Conservation (phyloP, 2,329 filamentous ascomycete genomes). For the Aspergillus chevalieri region DNA sequence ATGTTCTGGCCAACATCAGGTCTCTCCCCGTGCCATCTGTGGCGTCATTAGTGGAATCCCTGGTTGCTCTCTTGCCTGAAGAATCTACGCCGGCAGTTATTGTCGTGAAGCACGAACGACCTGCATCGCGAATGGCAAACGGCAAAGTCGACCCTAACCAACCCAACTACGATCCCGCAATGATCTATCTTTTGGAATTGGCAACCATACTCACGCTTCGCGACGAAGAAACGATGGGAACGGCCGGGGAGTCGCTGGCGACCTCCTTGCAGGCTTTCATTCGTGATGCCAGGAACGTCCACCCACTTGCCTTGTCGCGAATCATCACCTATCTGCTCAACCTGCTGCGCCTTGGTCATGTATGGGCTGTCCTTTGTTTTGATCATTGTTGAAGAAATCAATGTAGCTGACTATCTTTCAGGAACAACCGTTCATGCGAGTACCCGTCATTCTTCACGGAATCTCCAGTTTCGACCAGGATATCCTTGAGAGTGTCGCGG, state of each 20-base stretch:
- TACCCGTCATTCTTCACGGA: constrained; percentile 83
- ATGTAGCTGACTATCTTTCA: constrained; percentile 29
- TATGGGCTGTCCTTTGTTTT: constrained; percentile 40
- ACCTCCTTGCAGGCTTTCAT: constrained; percentile 75
- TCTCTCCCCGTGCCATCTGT: constrained; percentile 56
- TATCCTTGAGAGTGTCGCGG: constrained; percentile 66
- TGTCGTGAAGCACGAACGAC: constrained; percentile 78
- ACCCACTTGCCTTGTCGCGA: constrained; percentile 76
- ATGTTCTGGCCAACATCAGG: constrained; percentile 77
- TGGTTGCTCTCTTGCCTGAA: constrained; percentile 82
- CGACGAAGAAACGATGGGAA: constrained; percentile 64
- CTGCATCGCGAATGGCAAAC: constrained; percentile 57
- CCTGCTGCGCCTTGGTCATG: constrained; percentile 76
- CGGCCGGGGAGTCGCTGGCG: constrained; percentile 72
- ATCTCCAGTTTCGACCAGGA: constrained; percentile 82
- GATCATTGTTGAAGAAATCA: no score
- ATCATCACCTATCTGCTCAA: constrained; percentile 81
- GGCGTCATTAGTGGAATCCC: constrained; percentile 60
- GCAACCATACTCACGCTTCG: constrained; percentile 75
- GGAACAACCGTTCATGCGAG: constrained; percentile 86
- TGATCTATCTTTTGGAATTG: constrained; percentile 87
- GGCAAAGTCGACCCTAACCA: constrained; percentile 51
- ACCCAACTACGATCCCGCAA: constrained; percentile 72
- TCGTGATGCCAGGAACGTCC: constrained; percentile 69
- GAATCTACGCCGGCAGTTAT: constrained; percentile 76